Conservation (phyloP, 2,329 filamentous ascomycete species). For the Fusarium sp. region DNA sequence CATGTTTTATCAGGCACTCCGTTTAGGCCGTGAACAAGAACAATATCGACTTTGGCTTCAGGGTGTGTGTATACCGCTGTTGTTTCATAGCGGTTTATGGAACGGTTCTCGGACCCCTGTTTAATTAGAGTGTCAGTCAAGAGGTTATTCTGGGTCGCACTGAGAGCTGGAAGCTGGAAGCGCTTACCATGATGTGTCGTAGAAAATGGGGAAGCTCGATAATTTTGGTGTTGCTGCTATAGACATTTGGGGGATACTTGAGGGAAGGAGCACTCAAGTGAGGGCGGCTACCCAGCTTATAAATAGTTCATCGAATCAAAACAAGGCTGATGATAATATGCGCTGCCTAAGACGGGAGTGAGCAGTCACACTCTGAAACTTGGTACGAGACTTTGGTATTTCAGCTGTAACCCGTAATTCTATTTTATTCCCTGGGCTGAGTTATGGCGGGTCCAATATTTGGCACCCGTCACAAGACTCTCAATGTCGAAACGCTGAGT, state of each 20-base stretch:
- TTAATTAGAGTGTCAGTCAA: not conserved
- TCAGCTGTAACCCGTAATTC: conserved; percentile 1
- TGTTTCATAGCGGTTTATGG: conserved; percentile 65
- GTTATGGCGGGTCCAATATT: conserved; percentile 3
- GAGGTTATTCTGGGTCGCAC: not conserved
- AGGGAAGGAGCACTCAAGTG: conserved; percentile 2
- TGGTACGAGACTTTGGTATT: conserved; percentile 13
- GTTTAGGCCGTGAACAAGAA: conserved; percentile 79
- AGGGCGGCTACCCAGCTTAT: conserved; percentile 17
- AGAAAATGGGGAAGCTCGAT: conserved; percentile 23
- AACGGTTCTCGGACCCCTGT: conserved; percentile 56
- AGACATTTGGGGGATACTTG: conserved; percentile 34
- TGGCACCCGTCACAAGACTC: conserved; percentile 35
- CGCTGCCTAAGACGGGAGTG: conserved; percentile 19
- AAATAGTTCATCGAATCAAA: conserved; percentile 20
- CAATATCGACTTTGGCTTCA: conserved; percentile 71
- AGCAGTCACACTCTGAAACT: conserved; percentile 13
- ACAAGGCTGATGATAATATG: conserved; percentile 24
- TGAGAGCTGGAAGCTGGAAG: not conserved
- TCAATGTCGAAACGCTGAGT: conserved; percentile 27
- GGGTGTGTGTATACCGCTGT: conserved; percentile 71
- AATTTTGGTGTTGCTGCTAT: not conserved
- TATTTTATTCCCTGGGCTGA: conserved; percentile 3
- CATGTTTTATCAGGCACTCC: conserved; percentile 75
- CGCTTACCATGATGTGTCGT: conserved; percentile 48